Base-by-base conservation (phyloP, 371 early-diverging fungal species). In the Umbelopsis sp. region DNA sequence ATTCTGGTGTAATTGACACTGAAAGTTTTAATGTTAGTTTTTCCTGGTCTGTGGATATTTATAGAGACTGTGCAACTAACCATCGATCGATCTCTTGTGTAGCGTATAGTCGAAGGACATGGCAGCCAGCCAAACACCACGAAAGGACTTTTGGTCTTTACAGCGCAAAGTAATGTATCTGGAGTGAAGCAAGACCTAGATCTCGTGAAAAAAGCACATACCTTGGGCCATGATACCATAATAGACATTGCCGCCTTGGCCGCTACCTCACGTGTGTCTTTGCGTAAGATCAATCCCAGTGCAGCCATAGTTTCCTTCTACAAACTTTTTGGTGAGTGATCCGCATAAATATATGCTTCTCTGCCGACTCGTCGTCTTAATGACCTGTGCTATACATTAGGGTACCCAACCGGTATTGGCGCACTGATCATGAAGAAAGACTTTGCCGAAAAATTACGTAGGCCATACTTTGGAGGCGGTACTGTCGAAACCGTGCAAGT, bases 241-340 rank as follows among this genome's bases (percentile, higher is more conserved):
- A 35, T 57, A 0, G 57, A 57, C 35, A 35, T 57, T 16, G 57
- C 57, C 11, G 57, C 57, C 4, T 35, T 57, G 35, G 57, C 57
- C 29, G 14, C 57, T 18, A 57, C 57, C 3, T 57, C 57, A 11
- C 29, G 57, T 18, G 57, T 57, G 35, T 57, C 57, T n/a, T 18
- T 57, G 18, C 22, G 35, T 18, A 57, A 35, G 7, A 57, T 57
- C 18, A 35, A 35, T 24, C 32, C 57, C 10, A 29, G 29, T 29
- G 57, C 57, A 57, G 57, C 57, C 35, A 35, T 57, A 3, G 35
- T 57, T 35, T 57, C 57, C 29, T 57, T 57, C 37, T 57, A 57
- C 37, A 57, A 57, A 35, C 18, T 57, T 12, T 57, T 57, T 57
- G 57, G 57, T 57, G 18, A 35, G 29, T 29, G 29, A 16, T 24